A percentile compares a stretch with the other conserved stretches of the same genome.
These are phyloP conservation scores for Fusarium siculi DNA, from an alignment of 2,329 filamentous ascomycete genomes.

Conservation along the genomic window DNA sequence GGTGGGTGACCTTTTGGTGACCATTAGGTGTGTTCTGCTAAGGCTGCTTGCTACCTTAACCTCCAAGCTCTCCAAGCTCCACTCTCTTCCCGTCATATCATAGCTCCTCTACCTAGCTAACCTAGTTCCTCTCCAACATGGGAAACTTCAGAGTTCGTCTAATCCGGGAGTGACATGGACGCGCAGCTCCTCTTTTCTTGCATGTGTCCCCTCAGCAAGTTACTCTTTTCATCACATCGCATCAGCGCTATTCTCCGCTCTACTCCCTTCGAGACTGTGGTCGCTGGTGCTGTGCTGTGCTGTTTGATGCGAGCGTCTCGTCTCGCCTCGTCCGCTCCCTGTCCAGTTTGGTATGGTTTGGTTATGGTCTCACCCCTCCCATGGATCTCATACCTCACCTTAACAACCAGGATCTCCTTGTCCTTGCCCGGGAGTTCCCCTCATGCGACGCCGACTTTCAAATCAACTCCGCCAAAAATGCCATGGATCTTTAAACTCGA, in stretches of 20 bases:
- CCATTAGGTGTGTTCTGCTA: neutral
- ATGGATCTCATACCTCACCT: constrained; percentile 35
- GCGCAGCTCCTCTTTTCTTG: constrained; percentile 10
- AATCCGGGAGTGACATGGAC: constrained; percentile 14
- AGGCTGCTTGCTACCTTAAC: neutral
- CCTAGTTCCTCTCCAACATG: constrained; percentile 4
- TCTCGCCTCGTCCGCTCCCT: constrained; percentile 27
- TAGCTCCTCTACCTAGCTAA: neutral
- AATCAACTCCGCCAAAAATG: constrained; percentile 35
- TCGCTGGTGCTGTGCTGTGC: constrained; percentile 11
- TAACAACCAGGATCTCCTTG: constrained; percentile 37
- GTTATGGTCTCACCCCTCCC: constrained; percentile 38
- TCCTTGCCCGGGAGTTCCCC: constrained; percentile 34
- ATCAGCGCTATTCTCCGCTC: constrained; percentile 13
- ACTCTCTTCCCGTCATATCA: constrained; percentile 37
- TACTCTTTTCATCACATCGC: constrained; percentile 8
- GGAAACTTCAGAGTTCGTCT: constrained; percentile 35
- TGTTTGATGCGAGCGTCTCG: constrained; percentile 31
- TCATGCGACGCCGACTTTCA: constrained; percentile 28
- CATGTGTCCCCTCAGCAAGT: neutral
- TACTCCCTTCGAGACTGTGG: constrained; percentile 27
- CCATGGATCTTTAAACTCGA: constrained; percentile 43
- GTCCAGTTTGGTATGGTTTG: constrained; percentile 13
- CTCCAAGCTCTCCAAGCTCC: constrained; percentile 4
- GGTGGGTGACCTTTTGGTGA: neutral